Conservation (phyloP, 2,329 filamentous ascomycete species). For the Claviceps africana region DNA sequence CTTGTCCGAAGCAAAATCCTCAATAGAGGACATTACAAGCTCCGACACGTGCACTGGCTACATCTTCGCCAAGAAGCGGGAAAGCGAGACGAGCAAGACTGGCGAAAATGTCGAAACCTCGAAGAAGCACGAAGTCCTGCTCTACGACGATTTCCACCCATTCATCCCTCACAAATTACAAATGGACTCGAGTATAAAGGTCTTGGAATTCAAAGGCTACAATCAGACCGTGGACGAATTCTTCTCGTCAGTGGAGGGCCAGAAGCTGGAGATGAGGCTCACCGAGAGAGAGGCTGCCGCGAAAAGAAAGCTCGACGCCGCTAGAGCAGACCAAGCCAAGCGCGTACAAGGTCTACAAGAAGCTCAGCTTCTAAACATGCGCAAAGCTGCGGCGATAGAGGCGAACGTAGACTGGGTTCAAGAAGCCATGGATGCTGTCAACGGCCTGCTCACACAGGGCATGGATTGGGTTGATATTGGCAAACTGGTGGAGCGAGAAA, state of each 20-base stretch:
- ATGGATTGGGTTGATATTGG: constrained; percentile 97
- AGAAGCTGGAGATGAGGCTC: constrained; percentile 73
- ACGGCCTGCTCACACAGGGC: constrained; percentile 77
- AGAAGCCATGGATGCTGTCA: constrained; percentile 84
- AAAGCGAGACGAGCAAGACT: neutral
- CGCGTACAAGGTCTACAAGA: constrained; percentile 73
- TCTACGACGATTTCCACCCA: constrained; percentile 93
- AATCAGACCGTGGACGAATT: constrained; percentile 94
- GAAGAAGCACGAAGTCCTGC: constrained; percentile 32
- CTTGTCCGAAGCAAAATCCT: constrained; percentile 53
- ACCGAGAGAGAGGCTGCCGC: constrained; percentile 71
- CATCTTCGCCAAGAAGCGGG: constrained; percentile 62
- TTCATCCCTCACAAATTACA: constrained; percentile 74
- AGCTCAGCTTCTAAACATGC: constrained; percentile 66
- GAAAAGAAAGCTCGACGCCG: constrained; percentile 72
- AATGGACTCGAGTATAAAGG: constrained; percentile 46
- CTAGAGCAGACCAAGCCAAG: constrained; percentile 68
- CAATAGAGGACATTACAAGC: constrained; percentile 51
- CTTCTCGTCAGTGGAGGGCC: constrained; percentile 85
- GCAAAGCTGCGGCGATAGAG: constrained; percentile 81
- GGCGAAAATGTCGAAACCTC: constrained; percentile 19
- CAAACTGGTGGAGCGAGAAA: constrained; percentile 76
- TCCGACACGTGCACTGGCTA: constrained; percentile 61
- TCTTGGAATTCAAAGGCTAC: constrained; percentile 70
- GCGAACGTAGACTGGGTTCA: constrained; percentile 83